A percentile compares a stretch with the other conserved stretches of the same genome.
Conservation (phyloP, 768 basidiomycete species). For the Leccinum arenicola region DNA sequence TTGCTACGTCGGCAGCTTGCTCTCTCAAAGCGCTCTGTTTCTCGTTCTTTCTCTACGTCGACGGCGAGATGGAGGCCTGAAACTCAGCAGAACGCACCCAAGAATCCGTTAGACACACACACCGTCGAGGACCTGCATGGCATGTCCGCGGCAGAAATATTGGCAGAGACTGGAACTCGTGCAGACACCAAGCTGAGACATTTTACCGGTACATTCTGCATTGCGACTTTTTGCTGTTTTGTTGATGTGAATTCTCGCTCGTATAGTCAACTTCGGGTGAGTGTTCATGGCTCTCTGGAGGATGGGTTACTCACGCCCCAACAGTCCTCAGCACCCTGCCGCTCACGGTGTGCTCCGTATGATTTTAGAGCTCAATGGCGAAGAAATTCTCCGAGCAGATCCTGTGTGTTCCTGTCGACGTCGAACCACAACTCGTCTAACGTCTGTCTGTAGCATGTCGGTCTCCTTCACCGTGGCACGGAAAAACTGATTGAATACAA, state of each 20-base stretch:
- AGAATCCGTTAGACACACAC: conserved; percentile 62
- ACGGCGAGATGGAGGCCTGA: conserved; percentile 21
- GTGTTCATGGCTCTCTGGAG: conserved; percentile 14
- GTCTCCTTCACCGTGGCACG: conserved; percentile 93
- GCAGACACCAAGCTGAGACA: conserved; percentile 84
- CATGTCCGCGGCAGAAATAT: conserved; percentile 73
- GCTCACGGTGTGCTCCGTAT: conserved; percentile 97
- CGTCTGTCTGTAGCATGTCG: conserved; percentile 68
- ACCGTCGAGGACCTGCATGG: conserved; percentile 84
- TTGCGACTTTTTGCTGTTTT: not conserved
- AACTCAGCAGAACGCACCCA: conserved; percentile 29
- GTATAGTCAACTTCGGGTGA: conserved; percentile 87
- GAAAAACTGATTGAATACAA: conserved; percentile 99
- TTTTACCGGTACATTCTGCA: conserved; percentile 72
- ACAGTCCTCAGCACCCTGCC: conserved; percentile 88
- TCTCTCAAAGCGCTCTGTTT: conserved; percentile 29
- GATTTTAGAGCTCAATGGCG: conserved; percentile 96
- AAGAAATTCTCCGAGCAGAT: conserved; percentile 87
- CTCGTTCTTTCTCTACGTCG: conserved; percentile 28
- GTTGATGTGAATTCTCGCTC: conserved; percentile 8
- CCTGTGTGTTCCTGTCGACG: conserved; percentile 47
- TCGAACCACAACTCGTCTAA: conserved; percentile 5
- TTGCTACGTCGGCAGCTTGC: conserved; percentile 60
- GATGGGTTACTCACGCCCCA: not conserved
- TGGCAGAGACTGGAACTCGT: conserved; percentile 68